Base-by-base conservation (phyloP, 2,329 filamentous ascomycete species). In the Graphilbum sp. region DNA sequence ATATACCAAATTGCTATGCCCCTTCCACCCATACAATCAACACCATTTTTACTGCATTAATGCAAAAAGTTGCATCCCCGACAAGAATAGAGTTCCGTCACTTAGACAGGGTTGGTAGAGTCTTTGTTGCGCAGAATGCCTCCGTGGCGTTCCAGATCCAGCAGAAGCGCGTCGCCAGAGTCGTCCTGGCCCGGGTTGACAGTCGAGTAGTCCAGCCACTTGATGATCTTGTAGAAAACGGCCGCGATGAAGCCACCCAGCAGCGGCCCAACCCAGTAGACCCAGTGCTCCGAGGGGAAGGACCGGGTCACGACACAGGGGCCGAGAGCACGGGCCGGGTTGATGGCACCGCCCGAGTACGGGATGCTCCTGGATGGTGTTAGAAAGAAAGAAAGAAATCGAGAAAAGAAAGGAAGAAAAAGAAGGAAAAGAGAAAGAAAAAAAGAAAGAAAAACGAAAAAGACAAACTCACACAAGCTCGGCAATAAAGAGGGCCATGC, bases 401-500 rank as follows among this genome's bases (percentile, higher is more conserved):
- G n/a, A 2, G 21, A 13, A 12, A 25, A 27, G 11, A 27, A 9
- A 25, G 20, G 15, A 5, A 5, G 13, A 10, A 4, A 34, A 34
- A 23, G 17, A 23, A 34, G 5, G 4, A 23, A 12, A 17, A 8
- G 10, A 12, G 13, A 11, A 13, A n/a, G 20, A 34, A 13, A 16
- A 7, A 19, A 11, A 21, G 19, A 2, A 20, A 7, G 2, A 15
- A n/a, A 7, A 3, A 25, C 24, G 5, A 12, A 13, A 18, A 3
- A 9, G 5, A 13, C 5, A 15, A 9, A 45, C 49, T 37, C 43
- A 54, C 52, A 52, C 55, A 36, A 66, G 52, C 50, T 67, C 57
- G 5, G 59, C 59, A 32, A 84, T 66, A 53, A 85, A 84, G 38
- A 85, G 64, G 0, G 78, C 63, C 2, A 83, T 55, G 1, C 81